phyloP scores from a whole-genome alignment of 2,329 filamentous ascomycete genomes.

The Fusarium pseudoanthophilum region DNA sequence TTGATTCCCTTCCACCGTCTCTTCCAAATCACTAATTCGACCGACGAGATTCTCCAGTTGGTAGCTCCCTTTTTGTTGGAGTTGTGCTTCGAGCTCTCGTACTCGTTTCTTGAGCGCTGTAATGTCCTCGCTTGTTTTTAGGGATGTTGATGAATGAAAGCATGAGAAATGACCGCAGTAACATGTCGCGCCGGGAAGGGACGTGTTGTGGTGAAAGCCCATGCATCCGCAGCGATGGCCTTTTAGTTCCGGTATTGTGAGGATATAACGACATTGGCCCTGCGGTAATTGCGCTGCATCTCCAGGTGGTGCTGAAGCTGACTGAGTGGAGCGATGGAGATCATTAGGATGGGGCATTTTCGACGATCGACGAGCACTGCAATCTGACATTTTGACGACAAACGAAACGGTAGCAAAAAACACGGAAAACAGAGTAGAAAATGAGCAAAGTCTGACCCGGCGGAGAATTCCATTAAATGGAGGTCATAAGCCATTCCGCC shows the following conservation, averaged over 20 bases:
- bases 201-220: conserved; percentile 22
- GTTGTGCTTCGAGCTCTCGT: not conserved
- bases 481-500: not conserved
- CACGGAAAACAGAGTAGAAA: not conserved
- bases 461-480: not conserved
- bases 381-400: not conserved
- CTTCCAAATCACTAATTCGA: conserved; percentile 7
- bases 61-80: conserved; percentile 4
- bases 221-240: conserved; percentile 22
- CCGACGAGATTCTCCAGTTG: conserved; percentile 1
- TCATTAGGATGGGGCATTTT: not conserved
- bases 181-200: conserved; percentile 9
- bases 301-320: conserved; percentile 22
- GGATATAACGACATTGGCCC: conserved; percentile 24
- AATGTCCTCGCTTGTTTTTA: conserved; percentile 6
- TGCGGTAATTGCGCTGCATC: conserved; percentile 3
- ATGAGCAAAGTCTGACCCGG: not conserved
- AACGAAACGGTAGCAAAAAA: accelerated
- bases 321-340: conserved; percentile 13
- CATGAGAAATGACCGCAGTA: conserved; percentile 24
- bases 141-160: conserved; percentile 4
- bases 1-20: conserved; percentile 6
- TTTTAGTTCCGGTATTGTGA: conserved; percentile 18
- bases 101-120: conserved; percentile 1
- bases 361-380: not conserved